A percentile compares a stretch with the other conserved stretches of the same genome.
Conservation (phyloP, 352 stramenopile genomes). For the Pythium myriotylum region DNA sequence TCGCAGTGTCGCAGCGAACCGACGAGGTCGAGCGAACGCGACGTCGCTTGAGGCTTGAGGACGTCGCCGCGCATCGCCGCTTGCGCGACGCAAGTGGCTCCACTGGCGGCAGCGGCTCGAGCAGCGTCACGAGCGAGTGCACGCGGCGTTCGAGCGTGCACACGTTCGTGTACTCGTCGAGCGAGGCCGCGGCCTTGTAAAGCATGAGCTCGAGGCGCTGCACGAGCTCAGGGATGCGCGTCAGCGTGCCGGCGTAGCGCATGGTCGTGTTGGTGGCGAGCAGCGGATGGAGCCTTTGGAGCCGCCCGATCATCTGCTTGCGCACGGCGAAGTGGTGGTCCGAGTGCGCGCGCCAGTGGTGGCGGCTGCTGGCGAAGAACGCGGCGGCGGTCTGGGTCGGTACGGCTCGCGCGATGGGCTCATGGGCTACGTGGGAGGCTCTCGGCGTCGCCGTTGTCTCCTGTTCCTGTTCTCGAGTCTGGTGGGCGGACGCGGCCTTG, state of each 20-base stretch:
- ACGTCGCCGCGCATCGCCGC: constrained; percentile 23
- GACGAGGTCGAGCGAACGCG: constrained; percentile 5
- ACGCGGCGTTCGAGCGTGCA: constrained; percentile 69
- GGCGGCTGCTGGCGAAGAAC: neutral
- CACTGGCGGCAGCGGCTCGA: constrained; percentile 39
- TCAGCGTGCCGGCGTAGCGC: constrained; percentile 22
- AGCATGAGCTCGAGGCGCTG: constrained; percentile 81
- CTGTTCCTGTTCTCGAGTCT: neutral
- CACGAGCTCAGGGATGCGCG: constrained; percentile 50
- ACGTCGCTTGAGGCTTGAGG: constrained; percentile 18
- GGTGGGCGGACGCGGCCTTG: neutral
- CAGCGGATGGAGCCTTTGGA: constrained; percentile 39
- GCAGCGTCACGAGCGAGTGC: constrained; percentile 70
- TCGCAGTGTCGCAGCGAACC: neutral
- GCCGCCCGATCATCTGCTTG: constrained; percentile 50
- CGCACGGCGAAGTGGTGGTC: constrained; percentile 45
- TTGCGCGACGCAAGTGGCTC: constrained; percentile 2
- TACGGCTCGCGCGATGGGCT: neutral
- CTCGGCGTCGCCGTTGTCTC: neutral
- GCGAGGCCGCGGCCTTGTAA: constrained; percentile 64
- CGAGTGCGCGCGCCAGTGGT: constrained; percentile 15
- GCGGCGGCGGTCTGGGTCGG: neutral
- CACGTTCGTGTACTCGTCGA: constrained; percentile 67
- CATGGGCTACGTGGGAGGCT: neutral
- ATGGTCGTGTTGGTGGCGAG: constrained; percentile 27